Base-by-base conservation (phyloP, 306 rosid genomes). In the Spatholobus suberectus region DNA sequence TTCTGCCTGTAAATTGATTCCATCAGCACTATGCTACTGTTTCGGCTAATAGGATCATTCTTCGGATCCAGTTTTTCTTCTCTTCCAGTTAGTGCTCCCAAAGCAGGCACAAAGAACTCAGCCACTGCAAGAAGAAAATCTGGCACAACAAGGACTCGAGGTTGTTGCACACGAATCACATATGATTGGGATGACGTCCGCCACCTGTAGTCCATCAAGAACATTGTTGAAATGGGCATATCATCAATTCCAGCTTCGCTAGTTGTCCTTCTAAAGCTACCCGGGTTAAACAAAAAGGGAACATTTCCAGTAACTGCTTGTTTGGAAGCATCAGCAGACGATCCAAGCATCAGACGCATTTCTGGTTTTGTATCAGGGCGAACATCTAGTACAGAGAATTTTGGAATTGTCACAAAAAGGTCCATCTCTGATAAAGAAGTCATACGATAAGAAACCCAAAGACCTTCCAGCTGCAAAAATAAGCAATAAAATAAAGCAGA, bases 341-440 rank as follows among this genome's bases (percentile, higher is more conserved):
- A 92, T 78, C 99, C 99, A 71, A 96, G 98, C 99, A 96, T 96
- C 57, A 96, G 94, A 74, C 98, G 95, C 99, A 96, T 94, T 86
- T 94, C 99, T 73, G 98, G 95, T 87, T 90, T 94, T 32, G 97
- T 94, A 86, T 87, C 87, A 27, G 95, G 95, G 51, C 97, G 97
- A 84, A 91, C 88, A 80, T 96, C 99, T 24, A 96, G 88, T 40
- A 96, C 70, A 44, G 97, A 90, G 81, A 96, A 96, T 73, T 89
- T 94, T 21, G 98, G 98, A 84, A 96, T 91, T 18, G 99, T 96
- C 73, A 96, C 85, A 75, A 92, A 92, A 76, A 96, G 94, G 81
- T 96, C 99, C 55, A 83, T 90, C 82, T 96, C 99, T 29, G 93
- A 91, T 81, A 85, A 89, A 68, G 99, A 94, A 37, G 99, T 96